Evolutionary conservation across 208 protist genomes (phyloP).

Genomic region (Strigomonas oncopelti): DNA sequence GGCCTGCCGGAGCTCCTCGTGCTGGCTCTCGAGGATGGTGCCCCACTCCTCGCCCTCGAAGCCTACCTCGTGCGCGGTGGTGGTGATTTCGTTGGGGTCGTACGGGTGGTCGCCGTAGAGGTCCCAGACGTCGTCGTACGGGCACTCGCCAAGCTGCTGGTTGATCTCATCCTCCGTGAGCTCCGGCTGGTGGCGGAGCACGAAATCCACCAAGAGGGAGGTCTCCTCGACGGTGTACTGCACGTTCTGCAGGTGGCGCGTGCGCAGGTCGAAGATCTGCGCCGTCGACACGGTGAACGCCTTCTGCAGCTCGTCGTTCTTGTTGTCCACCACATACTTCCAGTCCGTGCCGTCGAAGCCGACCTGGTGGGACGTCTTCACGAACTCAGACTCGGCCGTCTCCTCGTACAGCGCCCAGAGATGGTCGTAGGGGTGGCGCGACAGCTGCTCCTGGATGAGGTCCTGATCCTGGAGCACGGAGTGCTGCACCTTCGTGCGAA

Average conservation of each 20-base stretch:
- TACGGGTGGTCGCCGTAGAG: conserved; percentile 49
- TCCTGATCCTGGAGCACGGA: conserved; percentile 26
- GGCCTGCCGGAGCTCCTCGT: conserved; percentile 17
- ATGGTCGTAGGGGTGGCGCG: conserved; percentile 26
- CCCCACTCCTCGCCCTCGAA: conserved; percentile 55
- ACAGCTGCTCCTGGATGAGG: conserved; percentile 41
- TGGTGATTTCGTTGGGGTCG: conserved; percentile 18
- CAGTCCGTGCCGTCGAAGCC: conserved; percentile 37
- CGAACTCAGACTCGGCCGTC: conserved; percentile 4
- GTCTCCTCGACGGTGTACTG: conserved; percentile 16
- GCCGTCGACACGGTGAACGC: conserved; percentile 16
- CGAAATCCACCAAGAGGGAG: conserved; percentile 12
- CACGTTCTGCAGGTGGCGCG: conserved; percentile 21
- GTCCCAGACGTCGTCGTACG: conserved; percentile 41
- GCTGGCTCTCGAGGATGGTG: conserved; percentile 21
- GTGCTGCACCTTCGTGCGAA: conserved; percentile 33
- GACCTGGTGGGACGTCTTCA: conserved; percentile 44
- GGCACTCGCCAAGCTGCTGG: conserved; percentile 20
- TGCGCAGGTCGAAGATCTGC: conserved; percentile 11
- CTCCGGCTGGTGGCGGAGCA: conserved; percentile 16
- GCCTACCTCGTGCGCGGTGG: conserved; percentile 51
- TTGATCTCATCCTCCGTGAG: conserved; percentile 23
- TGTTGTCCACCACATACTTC: conserved; percentile 36
- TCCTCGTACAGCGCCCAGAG: conserved; percentile 52
- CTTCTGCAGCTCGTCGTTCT: conserved; percentile 19